Percentiles rank a stretch among this genome's conserved stretches.
These are phyloP conservation scores for Flagelloscypha sp. DNA, from an alignment of 768 basidiomycete genomes.

Conservation along the genomic window DNA sequence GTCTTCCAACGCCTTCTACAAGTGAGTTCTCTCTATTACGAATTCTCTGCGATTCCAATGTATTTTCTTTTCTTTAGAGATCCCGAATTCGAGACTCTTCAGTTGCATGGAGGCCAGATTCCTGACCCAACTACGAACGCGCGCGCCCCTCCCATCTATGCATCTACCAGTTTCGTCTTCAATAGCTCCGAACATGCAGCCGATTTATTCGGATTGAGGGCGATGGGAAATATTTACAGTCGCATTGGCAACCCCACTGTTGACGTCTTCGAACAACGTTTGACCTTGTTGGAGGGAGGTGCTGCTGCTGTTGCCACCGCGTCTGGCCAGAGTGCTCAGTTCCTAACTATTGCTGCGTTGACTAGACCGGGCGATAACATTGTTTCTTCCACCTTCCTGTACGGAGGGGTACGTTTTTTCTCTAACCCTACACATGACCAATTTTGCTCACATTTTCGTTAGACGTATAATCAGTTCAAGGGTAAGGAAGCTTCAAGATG, in stretches of 20 bases:
- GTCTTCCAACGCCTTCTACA: constrained; percentile 31
- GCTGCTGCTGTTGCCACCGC: constrained; percentile 65
- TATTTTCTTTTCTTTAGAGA: constrained; percentile 21
- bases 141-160: constrained; percentile 73
- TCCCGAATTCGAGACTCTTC: constrained; percentile 74
- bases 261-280: constrained; percentile 71
- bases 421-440: not conserved
- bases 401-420: constrained; percentile 53
- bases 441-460: not conserved
- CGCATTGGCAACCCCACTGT: constrained; percentile 64
- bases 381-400: constrained; percentile 58
- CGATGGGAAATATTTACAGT: constrained; percentile 55
- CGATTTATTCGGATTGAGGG: constrained; percentile 58
- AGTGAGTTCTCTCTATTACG: constrained; percentile 14
- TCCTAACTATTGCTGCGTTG: constrained; percentile 56
- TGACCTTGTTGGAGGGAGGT: constrained; percentile 77
- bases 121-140: constrained; percentile 61
- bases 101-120: constrained; percentile 68
- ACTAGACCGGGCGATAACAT: constrained; percentile 70
- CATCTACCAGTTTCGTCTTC: constrained; percentile 65
- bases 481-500: constrained; percentile 7
- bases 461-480: constrained; percentile 74
- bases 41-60: constrained; percentile 1
- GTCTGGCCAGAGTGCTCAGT: constrained; percentile 73
- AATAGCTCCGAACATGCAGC: constrained; percentile 70